Evolutionary conservation across 2,329 filamentous ascomycete genomes (phyloP).

Genomic region (Byssothecium circinans): DNA sequence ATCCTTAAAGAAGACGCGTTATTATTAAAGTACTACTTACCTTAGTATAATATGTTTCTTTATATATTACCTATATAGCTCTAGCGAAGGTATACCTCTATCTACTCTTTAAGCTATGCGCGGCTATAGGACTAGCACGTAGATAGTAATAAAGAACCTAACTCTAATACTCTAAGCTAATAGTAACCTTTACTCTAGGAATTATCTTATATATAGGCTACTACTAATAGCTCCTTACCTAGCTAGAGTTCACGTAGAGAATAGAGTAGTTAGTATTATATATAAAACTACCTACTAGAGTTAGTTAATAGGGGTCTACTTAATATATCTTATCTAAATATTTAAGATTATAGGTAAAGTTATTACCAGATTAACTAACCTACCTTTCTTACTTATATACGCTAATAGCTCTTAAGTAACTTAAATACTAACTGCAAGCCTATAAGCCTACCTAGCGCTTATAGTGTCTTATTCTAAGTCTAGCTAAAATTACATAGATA

Average conservation of each 20-base stretch:
- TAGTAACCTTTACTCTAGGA: too few species aligned
- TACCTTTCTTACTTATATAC: constrained; percentile 34
- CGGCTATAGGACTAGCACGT: constrained; percentile 7
- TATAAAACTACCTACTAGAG: constrained; percentile 16
- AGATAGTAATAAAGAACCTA: too few species aligned
- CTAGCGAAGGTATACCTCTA: too few species aligned
- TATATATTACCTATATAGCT: too few species aligned
- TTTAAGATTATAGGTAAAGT: constrained; percentile 32
- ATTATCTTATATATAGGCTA: too few species aligned
- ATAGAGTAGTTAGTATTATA: constrained; percentile 17
- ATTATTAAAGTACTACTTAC: too few species aligned
- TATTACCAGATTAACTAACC: constrained; percentile 34
- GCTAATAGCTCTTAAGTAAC: constrained; percentile 20
- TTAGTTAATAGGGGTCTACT: constrained; percentile 16
- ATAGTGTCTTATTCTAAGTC: constrained; percentile 47
- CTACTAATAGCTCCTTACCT: too few species aligned
- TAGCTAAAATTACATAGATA: constrained; percentile 35
- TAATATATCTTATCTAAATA: constrained; percentile 41
- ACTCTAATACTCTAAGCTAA: too few species aligned
- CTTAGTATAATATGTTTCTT: too few species aligned
- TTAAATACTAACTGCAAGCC: constrained; percentile 24
- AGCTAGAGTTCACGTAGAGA: constrained; percentile 4
- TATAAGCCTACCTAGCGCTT: constrained; percentile 35
- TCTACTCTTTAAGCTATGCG: too few species aligned
- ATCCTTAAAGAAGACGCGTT: too few species aligned